Percentiles rank a stretch among this genome's conserved stretches.
Evolutionary conservation across 2,329 filamentous ascomycete genomes (phyloP).

Genomic region (Cladosporium phlei): DNA sequence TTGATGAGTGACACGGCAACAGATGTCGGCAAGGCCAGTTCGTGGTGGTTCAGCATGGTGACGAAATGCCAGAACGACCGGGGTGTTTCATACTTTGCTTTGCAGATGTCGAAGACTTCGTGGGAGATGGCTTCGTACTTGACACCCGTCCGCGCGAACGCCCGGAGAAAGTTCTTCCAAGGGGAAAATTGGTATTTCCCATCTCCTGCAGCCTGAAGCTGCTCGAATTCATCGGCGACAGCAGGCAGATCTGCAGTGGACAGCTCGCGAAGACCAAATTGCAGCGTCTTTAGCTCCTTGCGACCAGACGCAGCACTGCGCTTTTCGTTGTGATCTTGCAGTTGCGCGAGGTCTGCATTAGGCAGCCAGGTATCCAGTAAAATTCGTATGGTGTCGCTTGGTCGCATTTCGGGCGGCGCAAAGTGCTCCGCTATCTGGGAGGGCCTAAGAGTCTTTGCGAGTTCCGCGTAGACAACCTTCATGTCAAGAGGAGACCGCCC

Average conservation of each 20-base stretch:
- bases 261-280: not conserved
- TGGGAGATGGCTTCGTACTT: conserved; percentile 1
- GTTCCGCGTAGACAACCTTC: conserved; percentile 6
- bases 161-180: not conserved
- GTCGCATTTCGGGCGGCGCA: not conserved
- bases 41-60: not conserved
- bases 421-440: conserved; percentile 18
- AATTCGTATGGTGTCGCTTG: conserved; percentile 13
- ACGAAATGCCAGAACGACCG: not conserved
- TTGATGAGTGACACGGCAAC: conserved; percentile 17
- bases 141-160: not conserved
- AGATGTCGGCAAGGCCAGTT: conserved; percentile 14
- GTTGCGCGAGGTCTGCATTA: not conserved
- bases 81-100: not conserved
- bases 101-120: conserved; percentile 16
- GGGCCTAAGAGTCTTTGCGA: not conserved
- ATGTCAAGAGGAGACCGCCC: not conserved
- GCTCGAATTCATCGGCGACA: not conserved
- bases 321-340: too few relatives aligned
- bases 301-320: not conserved
- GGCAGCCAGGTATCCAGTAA: conserved; percentile 22
- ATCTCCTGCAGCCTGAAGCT: not conserved
- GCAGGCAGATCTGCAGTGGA: not conserved
- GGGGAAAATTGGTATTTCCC: not conserved
- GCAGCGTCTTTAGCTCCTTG: not conserved